These are phyloP conservation scores for Lasiosphaeris hirsuta DNA, from an alignment of 495 filamentous ascomycete species.

Conservation along the genomic window DNA sequence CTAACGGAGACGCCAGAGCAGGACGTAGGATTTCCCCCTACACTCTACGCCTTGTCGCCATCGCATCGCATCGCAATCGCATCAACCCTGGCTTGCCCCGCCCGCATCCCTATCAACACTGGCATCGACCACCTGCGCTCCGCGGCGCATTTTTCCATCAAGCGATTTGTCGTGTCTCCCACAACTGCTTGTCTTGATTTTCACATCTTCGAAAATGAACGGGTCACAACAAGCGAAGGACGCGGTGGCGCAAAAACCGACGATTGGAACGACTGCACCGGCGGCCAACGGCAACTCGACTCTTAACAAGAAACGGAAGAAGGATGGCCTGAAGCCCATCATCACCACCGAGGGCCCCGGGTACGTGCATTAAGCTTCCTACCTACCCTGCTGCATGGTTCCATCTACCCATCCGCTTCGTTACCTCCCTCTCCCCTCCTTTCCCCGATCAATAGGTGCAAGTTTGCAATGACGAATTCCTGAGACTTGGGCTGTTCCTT, in stretches of 20 bases:
- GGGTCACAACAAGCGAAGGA: conserved; percentile 29
- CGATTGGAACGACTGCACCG: conserved; percentile 25
- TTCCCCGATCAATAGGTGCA: conserved; percentile 27
- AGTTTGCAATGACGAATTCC: conserved; percentile 23
- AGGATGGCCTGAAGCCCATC: conserved; percentile 85
- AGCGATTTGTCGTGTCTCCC: background rate
- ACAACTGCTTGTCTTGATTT: background rate
- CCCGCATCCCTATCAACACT: background rate
- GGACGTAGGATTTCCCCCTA: conserved; percentile 6
- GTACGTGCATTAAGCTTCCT: conserved; percentile 38
- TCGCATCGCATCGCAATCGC: background rate
- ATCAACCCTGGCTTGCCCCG: background rate
- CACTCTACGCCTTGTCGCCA: conserved; percentile 4
- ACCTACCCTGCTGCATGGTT: conserved; percentile 12
- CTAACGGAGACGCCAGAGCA: conserved; percentile 11
- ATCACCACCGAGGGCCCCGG: conserved; percentile 71
- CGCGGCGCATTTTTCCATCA: conserved; percentile 2
- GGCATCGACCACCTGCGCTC: background rate
- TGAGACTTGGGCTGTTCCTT: conserved; percentile 4
- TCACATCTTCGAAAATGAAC: conserved; percentile 26
- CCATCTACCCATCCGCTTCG: background rate
- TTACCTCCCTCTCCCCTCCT: conserved; percentile 12
- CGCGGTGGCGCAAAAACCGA: conserved; percentile 22
- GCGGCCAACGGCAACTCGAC: conserved; percentile 34
- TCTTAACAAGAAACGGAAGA: conserved; percentile 79